phyloP scores from a whole-genome alignment of 139 green algal species.

The Desmodesmus armatus region DNA sequence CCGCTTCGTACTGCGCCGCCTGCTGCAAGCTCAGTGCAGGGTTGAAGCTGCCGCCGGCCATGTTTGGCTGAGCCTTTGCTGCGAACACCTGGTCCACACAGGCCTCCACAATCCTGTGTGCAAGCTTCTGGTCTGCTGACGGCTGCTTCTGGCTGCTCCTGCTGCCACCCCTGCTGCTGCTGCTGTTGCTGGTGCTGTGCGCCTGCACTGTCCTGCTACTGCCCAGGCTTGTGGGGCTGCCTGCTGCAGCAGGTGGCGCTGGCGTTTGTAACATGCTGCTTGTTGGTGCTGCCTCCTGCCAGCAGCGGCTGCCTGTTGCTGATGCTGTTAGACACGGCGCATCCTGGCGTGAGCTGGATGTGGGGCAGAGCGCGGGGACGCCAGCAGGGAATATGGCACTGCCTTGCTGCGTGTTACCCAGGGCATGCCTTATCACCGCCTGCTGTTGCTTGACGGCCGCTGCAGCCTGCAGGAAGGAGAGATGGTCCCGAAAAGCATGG shows the following conservation, averaged over 20 bases:
- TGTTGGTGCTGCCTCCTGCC: neutral
- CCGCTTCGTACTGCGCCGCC: neutral
- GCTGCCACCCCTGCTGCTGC: conserved; percentile 12
- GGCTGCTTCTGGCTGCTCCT: neutral
- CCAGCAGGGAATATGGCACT: conserved; percentile 11
- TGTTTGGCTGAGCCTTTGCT: neutral
- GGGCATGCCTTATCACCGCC: neutral
- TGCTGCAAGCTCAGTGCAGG: conserved; percentile 25
- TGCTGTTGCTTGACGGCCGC: conserved; percentile 18
- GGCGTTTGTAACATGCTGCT: neutral
- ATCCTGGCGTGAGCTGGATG: neutral
- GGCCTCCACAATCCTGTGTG: neutral
- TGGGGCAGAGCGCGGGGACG: neutral
- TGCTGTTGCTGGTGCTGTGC: neutral
- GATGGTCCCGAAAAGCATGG: too few relatives aligned
- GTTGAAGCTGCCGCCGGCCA: conserved; percentile 27
- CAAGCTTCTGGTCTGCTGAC: neutral
- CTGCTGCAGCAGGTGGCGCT: neutral
- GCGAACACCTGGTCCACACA: conserved; percentile 8
- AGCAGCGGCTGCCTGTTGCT: neutral
- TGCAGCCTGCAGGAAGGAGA: conserved; percentile 23
- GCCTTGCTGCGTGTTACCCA: neutral
- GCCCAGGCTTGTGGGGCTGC: neutral
- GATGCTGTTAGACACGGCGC: neutral
- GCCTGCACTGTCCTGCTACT: neutral